Evolutionary conservation across 2,329 filamentous ascomycete species (phyloP).

Genomic region (Ceratocystis alfenasii): DNA sequence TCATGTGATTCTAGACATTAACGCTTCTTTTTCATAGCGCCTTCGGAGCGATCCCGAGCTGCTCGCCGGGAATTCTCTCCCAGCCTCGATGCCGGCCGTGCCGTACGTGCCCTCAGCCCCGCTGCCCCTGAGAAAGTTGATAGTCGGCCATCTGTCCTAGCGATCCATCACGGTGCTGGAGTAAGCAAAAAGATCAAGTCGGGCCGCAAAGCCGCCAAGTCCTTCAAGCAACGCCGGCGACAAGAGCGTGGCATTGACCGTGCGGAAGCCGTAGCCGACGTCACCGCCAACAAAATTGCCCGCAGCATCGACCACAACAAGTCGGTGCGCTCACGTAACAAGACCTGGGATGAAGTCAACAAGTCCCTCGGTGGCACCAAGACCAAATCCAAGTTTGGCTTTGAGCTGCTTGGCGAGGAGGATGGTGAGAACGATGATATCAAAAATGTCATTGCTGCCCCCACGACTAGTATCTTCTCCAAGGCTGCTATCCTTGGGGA

Average conservation of each 20-base stretch:
- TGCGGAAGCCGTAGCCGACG: constrained; percentile 48
- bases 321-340: constrained; percentile 38
- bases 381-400: constrained; percentile 22
- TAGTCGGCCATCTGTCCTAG: constrained; percentile 53
- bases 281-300: constrained; percentile 44
- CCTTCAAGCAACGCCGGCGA: constrained; percentile 42
- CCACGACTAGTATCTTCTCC: background rate
- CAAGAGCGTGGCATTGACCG: constrained; percentile 47
- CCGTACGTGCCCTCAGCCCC: constrained; percentile 19
- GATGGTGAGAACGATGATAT: constrained; percentile 17
- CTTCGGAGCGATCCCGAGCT: constrained; percentile 19
- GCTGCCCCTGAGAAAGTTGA: constrained; percentile 14
- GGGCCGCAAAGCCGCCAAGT: constrained; percentile 42
- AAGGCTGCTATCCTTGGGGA: background rate
- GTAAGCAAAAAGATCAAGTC: constrained; percentile 55
- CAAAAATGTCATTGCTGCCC: background rate
- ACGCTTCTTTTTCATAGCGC: constrained; percentile 15
- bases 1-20: background rate
- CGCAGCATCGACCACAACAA: constrained; percentile 41
- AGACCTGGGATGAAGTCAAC: constrained; percentile 50
- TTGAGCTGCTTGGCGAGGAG: constrained; percentile 21
- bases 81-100: constrained; percentile 17
- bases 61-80: constrained; percentile 21
- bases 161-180: constrained; percentile 54
- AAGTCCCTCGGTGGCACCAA: constrained; percentile 28